phyloP scores from a whole-genome alignment of 176 grass and related monocot genomes.

The Alopecurus myosuroides region DNA sequence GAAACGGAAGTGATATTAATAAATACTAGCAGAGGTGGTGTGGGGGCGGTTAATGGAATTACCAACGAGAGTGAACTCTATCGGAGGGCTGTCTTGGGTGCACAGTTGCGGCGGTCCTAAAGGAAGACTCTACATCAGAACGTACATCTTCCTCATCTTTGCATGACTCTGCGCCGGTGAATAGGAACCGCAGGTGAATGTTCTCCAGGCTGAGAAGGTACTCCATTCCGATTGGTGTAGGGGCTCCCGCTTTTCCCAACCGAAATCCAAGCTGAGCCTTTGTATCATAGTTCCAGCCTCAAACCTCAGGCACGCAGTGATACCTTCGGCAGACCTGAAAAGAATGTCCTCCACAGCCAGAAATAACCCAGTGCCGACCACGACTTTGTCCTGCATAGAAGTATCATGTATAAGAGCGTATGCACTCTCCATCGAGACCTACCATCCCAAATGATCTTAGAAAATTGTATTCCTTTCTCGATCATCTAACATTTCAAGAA shows the following conservation, averaged over 20 bases:
- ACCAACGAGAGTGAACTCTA: too few species aligned
- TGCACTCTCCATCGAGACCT: too few species aligned
- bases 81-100: not conserved
- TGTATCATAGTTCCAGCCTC: not conserved
- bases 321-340: not conserved
- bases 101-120: not conserved
- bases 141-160: not conserved
- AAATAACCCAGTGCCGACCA: not conserved
- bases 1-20: too few species aligned
- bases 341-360: accelerated
- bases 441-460: too few species aligned
- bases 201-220: not conserved
- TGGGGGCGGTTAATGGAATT: too few species aligned
- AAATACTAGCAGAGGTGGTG: too few species aligned
- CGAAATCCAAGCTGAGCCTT: accelerated
- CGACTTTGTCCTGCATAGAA: accelerated
- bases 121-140: not conserved
- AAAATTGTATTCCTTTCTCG: too few species aligned
- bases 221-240: not conserved
- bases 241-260: not conserved
- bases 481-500: too few species aligned
- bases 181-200: accelerated
- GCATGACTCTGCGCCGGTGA: not conserved
- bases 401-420: too few species aligned
- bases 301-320: not conserved